phyloP scores from a whole-genome alignment of 2,329 filamentous ascomycete species.

The Trichoderma semiorbis region DNA sequence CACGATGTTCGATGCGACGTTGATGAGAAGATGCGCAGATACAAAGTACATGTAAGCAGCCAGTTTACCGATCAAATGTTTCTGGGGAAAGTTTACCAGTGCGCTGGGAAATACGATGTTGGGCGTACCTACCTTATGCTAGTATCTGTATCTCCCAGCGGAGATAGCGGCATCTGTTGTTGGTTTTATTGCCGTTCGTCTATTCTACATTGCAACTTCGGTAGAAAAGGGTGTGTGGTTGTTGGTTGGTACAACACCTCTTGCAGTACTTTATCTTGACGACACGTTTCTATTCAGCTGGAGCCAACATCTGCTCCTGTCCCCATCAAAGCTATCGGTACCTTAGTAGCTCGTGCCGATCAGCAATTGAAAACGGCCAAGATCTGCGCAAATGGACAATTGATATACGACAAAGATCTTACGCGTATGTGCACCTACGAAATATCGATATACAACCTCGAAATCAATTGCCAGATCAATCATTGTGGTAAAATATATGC shows the following conservation, averaged over 20 bases:
- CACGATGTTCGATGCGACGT: neutral
- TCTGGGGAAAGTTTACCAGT: neutral
- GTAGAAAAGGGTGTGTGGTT: neutral
- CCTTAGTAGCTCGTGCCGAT: neutral
- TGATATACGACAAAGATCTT: neutral
- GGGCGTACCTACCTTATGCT: neutral
- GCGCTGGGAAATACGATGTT: neutral
- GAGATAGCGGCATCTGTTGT: neutral
- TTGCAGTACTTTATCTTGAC: neutral
- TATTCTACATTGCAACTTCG: neutral
- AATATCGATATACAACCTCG: neutral
- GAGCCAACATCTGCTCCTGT: neutral
- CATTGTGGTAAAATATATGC: neutral
- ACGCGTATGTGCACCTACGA: neutral
- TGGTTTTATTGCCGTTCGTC: neutral
- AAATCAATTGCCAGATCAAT: neutral
- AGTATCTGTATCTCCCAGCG: neutral
- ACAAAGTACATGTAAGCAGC: neutral
- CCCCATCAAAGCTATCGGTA: neutral
- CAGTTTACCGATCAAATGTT: neutral
- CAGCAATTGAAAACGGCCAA: neutral
- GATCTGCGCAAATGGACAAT: neutral
- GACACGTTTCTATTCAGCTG: neutral
- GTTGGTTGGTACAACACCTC: neutral
- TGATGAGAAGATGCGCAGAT: neutral